Conservation (phyloP, 2,329 filamentous ascomycete species). For the Fusarium cicatricum region DNA sequence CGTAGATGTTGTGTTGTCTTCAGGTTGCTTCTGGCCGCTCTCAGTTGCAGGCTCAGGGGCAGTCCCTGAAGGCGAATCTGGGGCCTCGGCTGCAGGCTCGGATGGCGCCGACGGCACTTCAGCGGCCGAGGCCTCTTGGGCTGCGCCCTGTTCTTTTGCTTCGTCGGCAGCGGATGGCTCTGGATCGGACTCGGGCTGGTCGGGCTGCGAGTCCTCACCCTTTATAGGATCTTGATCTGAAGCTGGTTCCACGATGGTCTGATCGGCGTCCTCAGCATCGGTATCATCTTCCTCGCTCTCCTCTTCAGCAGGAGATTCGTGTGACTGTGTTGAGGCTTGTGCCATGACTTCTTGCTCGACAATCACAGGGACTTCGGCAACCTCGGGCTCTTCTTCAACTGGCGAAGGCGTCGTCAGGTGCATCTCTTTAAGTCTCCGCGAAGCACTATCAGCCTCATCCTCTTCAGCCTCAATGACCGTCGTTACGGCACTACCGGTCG, state of each 20-base stretch:
- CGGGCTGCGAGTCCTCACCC: conserved; percentile 7
- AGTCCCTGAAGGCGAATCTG: conserved; percentile 1
- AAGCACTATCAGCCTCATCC: conserved; percentile 65
- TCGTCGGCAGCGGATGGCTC: conserved; percentile 30
- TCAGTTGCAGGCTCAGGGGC: conserved; percentile 8
- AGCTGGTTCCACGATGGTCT: conserved; percentile 36
- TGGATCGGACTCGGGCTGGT: conserved; percentile 5
- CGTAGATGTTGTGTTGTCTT: conserved; percentile 11
- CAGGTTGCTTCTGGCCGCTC: conserved; percentile 6
- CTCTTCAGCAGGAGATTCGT: conserved; percentile 8
- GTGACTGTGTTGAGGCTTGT: conserved; percentile 16
- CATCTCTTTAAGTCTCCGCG: conserved; percentile 56
- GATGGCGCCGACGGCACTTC: conserved; percentile 5
- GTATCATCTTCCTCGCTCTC: conserved; percentile 14
- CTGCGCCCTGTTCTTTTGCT: conserved; percentile 29
- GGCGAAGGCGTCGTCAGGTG: conserved; percentile 63
- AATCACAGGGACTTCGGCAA: conserved; percentile 53
- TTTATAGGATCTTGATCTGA: conserved; percentile 31
- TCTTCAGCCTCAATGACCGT: conserved; percentile 87
- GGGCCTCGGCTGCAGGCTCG: conserved; percentile 8
- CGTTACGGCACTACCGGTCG: conserved; percentile 78
- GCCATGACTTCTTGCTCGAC: conserved; percentile 48
- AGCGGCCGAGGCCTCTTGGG: conserved; percentile 8
- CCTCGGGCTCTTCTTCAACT: conserved; percentile 60
- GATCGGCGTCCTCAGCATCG: conserved; percentile 34